phyloP scores from a whole-genome alignment of 2,329 filamentous ascomycete species.

The Colletotrichum sp. region DNA sequence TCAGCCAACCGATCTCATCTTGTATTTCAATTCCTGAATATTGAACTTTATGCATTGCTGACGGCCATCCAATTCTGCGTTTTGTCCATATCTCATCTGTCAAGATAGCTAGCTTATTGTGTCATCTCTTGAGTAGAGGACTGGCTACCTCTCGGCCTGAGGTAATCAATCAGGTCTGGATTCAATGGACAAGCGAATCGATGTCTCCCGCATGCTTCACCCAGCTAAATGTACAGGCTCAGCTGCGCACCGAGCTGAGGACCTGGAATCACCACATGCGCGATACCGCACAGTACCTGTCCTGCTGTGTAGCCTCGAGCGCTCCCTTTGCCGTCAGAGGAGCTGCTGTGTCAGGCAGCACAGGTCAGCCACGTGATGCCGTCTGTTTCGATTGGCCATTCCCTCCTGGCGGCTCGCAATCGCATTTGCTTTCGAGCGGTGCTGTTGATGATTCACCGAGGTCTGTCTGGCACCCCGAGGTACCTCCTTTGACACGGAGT shows the following conservation, averaged over 20 bases:
- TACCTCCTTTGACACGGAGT: not conserved
- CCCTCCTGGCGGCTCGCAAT: not conserved
- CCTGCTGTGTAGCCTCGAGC: not conserved
- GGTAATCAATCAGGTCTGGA: not conserved
- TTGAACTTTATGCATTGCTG: not conserved
- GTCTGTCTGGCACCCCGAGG: not conserved
- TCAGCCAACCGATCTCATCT: not conserved
- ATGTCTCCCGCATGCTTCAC: not conserved
- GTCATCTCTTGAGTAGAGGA: not conserved
- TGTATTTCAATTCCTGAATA: not conserved
- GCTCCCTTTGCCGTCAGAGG: not conserved
- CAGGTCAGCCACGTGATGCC: not conserved
- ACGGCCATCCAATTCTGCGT: not conserved
- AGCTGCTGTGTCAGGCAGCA: constrained; percentile 10
- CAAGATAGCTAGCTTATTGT: not conserved
- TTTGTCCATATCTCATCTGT: not conserved
- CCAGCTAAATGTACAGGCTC: not conserved
- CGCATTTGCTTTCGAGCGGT: not conserved
- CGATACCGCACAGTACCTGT: not conserved
- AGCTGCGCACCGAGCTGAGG: not conserved
- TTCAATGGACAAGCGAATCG: not conserved
- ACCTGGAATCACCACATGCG: not conserved
- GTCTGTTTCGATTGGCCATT: not conserved
- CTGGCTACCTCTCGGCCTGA: not conserved
- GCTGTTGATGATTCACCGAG: not conserved